Percentiles rank a stretch among this genome's conserved stretches.
phyloP scores from a whole-genome alignment of 106 monocot genomes.

The Narthecium ossifragum region DNA sequence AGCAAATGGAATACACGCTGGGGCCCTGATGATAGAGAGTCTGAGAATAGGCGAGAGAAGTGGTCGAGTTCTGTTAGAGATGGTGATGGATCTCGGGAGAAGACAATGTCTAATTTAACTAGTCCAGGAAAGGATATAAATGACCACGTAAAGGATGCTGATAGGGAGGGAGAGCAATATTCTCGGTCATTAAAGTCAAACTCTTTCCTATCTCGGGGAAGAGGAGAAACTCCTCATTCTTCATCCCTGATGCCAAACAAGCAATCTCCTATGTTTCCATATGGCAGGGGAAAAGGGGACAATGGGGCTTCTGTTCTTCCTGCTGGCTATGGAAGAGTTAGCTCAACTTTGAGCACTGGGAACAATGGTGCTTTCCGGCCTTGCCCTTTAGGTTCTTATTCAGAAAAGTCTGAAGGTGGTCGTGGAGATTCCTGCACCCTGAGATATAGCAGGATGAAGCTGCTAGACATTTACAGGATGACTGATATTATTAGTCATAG shows the following conservation, averaged over 20 bases:
- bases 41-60: slow-evolving; percentile 65
- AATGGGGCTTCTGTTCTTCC: slow-evolving; percentile 35
- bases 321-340: slow-evolving; percentile 45
- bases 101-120: slow-evolving; percentile 18
- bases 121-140: slow-evolving; percentile 38
- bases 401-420: slow-evolving; percentile 41
- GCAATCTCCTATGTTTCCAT: slow-evolving; percentile 29
- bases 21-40: slow-evolving; percentile 86
- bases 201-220: slow-evolving; percentile 48
- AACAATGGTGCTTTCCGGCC: slow-evolving; percentile 22
- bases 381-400: slow-evolving; percentile 19
- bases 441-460: slow-evolving; percentile 80
- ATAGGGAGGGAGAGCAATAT: slow-evolving; percentile 65
- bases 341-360: slow-evolving; percentile 2
- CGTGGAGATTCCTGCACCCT: slow-evolving; percentile 32
- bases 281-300: slow-evolving; percentile 71
- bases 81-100: slow-evolving; percentile 45
- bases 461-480: slow-evolving; percentile 81
- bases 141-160: slow-evolving; percentile 50
- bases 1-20: slow-evolving; percentile 95
- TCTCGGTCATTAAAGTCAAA: slow-evolving; percentile 76
- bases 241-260: slow-evolving; percentile 29
- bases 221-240: slow-evolving; percentile 42
- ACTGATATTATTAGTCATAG: slow-evolving; percentile 47
- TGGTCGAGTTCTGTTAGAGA: slow-evolving; percentile 52